Base-by-base conservation (phyloP, 106 monocot species). In the Phalaenopsis aphrodite region DNA sequence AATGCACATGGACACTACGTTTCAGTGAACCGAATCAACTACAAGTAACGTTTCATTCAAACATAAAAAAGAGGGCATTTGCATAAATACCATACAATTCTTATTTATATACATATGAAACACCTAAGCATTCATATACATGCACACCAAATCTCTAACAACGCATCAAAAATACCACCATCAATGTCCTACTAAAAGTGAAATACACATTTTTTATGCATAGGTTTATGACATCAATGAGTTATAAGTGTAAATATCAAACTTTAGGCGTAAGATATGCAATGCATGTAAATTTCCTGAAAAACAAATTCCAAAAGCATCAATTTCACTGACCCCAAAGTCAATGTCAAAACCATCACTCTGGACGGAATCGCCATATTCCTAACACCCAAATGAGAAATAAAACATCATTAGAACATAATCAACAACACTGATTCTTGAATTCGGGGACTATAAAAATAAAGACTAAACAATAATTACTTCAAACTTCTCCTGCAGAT, bases 331-430 rank as follows among this genome's bases (percentile, higher is more conserved):
- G n/a, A 95, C 99, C 93, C 99, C 99, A 81, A 91, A 99, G 75
- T 99, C 99, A 82, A 99, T 84, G 72, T 99, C 99, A 83, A 90
- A 93, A 42, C 99, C 99, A 79, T 99, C 93, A n/a, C 95, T 52
- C 79, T 99, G 91, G 23, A 99, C 45, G 12, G 85, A 80, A 72
- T 99, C 99, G 16, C 95, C 99, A 84, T 88, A 95, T 68, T 93
- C 99, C 99, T 99, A 86, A n/a, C 72, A 83, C 67, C 47, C 37
- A 73, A 41, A 76, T 46, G 73, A 19, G 4, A 36, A 68, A 37
- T 8, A 68, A 37, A 68, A 68, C 10, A 12, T 37, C 30, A 57
- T 67, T 42, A 61, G 23, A 72, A 80, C n/a, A 68, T 45, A 78
- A 21, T 76, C 41, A 52, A 37, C 68, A 68, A 36, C 21, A 61